Base-by-base conservation (phyloP, 2,329 filamentous ascomycete species). In the Penicillium sp. region DNA sequence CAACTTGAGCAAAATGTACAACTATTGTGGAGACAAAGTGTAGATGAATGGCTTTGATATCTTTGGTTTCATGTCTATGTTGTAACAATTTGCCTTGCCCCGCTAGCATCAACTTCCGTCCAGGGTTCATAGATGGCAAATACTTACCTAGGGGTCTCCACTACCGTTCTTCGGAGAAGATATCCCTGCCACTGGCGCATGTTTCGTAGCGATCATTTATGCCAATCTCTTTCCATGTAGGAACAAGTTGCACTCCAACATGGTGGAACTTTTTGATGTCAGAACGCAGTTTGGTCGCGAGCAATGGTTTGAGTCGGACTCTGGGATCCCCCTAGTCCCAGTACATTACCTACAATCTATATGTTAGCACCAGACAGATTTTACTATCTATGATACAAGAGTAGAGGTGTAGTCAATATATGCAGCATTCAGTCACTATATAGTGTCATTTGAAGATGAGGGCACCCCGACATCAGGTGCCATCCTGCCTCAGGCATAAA, bases 401-500 rank as follows among this genome's bases (percentile, higher is more conserved):
- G 18, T 35, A 50, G 15, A 10, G 5, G 6, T n/a, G 4, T 12
- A 5, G 15, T 32, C 29, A 44, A 35, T 18, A 15, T 41, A 23
- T 21, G 18, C 18, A 32, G 13, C 10, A 29, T n/a, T 13, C 18
- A 49, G 18, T 34, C 29, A 23, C n/a, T 21, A 23, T 23, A 12
- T 12, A 35, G 15, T 16, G 15, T 15, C 13, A 34, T 23, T 23
- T 38, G 6, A 34, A 27, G 16, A 50, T 35, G 38, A 50, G 59
- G 57, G 59, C 50, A 54, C 35, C 41, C 37, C 60, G 59, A 61
- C 59, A 57, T 61, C 59, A 61, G 42, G 55, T 61, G 57, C 29
- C 8, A 1, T 39, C 1, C 0, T 47, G 55, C 59, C 59, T 60
- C 46, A 58, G 57, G 51, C 50, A 46, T 9, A 8, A 6, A n/a